Evolutionary conservation across 352 stramenopile genomes (phyloP), one percentile per base, ranked within the genome.

Genomic region (Elongisporangium undulatum): DNA sequence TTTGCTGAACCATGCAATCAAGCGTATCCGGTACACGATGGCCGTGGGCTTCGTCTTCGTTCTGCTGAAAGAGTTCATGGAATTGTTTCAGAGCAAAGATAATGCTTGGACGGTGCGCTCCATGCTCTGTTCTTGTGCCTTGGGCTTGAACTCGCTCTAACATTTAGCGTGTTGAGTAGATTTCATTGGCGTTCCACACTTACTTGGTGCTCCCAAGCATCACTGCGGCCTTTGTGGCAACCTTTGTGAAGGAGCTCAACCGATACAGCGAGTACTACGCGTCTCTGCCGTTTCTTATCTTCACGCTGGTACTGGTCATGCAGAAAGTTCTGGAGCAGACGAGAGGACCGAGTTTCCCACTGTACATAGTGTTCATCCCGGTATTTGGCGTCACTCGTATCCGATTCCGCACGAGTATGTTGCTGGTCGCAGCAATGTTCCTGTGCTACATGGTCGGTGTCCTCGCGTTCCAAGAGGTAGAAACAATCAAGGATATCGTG

Each of bases 361-460:
- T 82, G 19, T 79, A 77, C 29, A 53, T 82, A 26, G 64, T 73
- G 2, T 68, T 82, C 19, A 61, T 79, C 0, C 64, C 73, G 3
- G 64, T 82, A 15, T 82, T 82, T 60, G 70, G 73, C 17, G 69
- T 82, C 58, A 72, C 68, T n/a, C 66, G 73, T 10, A 64, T 82
- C 23, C 69, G 73, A 0, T 77, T 82, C 53, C 63, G 57, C 55
- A 75, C 73, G 1, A 82, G 67, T 21, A 52, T 72, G 12, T 19
- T 49, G 4, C 38, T 82, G 19, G 73, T 64, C 1, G 22, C 49
- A 8, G 7, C 62, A 7, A 76, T 79, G 57, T 66, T 79, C 29
- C 56, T 64, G 15, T 51, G 59, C 1, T 68, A 79, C 56, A 20
- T 82, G 5, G 19, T 49, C 13, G 65, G 64, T 2, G 51, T 79